Percentiles rank a stretch among this genome's conserved stretches.
Conservation (phyloP, 2,329 filamentous ascomycete genomes). For the Fusarium sambucinum region DNA sequence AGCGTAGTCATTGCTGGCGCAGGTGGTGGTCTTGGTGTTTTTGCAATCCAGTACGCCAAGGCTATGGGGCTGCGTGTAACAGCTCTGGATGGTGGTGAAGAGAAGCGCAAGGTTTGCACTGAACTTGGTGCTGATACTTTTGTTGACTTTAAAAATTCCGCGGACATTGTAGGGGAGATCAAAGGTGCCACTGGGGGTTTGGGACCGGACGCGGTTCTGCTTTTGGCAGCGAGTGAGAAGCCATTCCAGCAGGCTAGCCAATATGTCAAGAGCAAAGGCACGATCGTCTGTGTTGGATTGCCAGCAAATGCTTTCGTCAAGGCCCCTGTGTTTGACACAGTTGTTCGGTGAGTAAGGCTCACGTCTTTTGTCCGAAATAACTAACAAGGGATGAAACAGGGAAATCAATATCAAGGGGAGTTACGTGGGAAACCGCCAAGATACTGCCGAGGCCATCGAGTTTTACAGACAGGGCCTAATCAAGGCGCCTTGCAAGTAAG, state of each 20-base stretch:
- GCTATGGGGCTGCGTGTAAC: conserved; percentile 85
- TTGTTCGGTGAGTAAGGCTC: conserved; percentile 60
- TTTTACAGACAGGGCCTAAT: conserved; percentile 86
- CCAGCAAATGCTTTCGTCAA: conserved; percentile 83
- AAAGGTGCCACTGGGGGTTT: conserved; percentile 76
- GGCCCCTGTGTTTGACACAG: conserved; percentile 87
- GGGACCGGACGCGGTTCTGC: conserved; percentile 85
- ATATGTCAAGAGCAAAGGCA: conserved; percentile 83
- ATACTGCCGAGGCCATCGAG: conserved; percentile 86
- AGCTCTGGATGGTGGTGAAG: conserved; percentile 84
- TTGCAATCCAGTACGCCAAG: conserved; percentile 86
- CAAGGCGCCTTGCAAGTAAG: conserved; percentile 79
- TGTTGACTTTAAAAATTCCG: conserved; percentile 80
- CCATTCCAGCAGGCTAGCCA: conserved; percentile 91
- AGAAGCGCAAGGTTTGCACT: conserved; percentile 78
- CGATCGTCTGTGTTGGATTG: conserved; percentile 86
- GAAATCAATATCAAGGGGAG: conserved; percentile 91
- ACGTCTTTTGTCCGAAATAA: rapidly evolving
- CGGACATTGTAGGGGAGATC: conserved; percentile 83
- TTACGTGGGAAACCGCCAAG: conserved; percentile 90
- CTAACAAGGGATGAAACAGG: conserved; percentile 50
- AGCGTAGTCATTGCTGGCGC: conserved; percentile 85
- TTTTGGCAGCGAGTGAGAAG: conserved; percentile 86
- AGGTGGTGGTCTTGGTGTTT: conserved; percentile 79
- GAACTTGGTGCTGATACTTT: conserved; percentile 77